phyloP scores from a whole-genome alignment of 2,329 filamentous ascomycete genomes.

The Polychaeton citri region DNA sequence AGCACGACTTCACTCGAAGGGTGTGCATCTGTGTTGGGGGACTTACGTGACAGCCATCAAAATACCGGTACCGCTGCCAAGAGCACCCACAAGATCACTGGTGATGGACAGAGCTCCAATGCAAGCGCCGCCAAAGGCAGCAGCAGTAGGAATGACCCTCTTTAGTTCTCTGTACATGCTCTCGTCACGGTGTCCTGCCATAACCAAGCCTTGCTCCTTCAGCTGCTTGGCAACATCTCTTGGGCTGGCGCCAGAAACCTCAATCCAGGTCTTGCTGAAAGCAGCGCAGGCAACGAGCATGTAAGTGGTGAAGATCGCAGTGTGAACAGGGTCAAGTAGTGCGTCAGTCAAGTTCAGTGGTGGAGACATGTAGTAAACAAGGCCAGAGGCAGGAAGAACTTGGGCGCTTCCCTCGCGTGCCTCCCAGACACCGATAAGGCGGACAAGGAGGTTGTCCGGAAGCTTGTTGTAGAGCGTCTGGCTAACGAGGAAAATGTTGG shows the following conservation, averaged over 20 bases:
- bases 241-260: conserved; percentile 94
- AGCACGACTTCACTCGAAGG: conserved; percentile 5
- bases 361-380: conserved; percentile 99
- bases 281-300: conserved; percentile 96
- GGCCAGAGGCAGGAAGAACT: conserved; percentile 82
- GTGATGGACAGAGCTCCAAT: conserved; percentile 94
- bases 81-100: conserved; percentile 87
- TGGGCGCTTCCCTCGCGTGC: conserved; percentile 90
- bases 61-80: conserved; percentile 95
- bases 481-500: conserved; percentile 97
- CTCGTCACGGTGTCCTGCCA: conserved; percentile 98
- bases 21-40: conserved; percentile 1
- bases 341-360: conserved; percentile 96
- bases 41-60: conserved; percentile 96
- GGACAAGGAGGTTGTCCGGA: conserved; percentile 96
- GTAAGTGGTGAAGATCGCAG: conserved; percentile 86
- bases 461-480: conserved; percentile 99
- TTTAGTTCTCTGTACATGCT: conserved; percentile 99
- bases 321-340: conserved; percentile 93
- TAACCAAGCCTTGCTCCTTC: conserved; percentile 98
- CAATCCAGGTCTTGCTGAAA: conserved; percentile 99
- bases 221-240: conserved; percentile 98
- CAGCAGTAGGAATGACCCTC: conserved; percentile 95
- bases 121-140: conserved; percentile 95
- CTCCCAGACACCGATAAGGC: conserved; percentile 96